Evolutionary conservation across 1,284 basidiomycete genomes (phyloP).

Genomic region (Amylostereum chailletii): DNA sequence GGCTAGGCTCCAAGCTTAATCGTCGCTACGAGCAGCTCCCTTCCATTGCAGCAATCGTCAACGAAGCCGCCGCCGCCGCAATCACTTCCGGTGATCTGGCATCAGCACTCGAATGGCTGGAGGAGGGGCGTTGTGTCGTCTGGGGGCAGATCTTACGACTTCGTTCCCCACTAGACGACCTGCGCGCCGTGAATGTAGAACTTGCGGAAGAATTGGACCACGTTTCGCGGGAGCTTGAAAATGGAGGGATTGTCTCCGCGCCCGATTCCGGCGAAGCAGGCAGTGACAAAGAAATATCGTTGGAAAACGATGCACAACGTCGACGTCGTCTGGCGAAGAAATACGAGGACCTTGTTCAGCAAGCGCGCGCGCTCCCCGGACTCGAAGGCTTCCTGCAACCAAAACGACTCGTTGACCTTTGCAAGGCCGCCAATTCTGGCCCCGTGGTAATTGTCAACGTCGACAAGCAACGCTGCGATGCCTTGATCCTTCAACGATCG

Average conservation of each 20-base stretch:
- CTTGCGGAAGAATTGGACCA: background rate
- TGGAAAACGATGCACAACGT: background rate
- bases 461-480: background rate
- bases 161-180: background rate
- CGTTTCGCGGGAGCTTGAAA: background rate
- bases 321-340: background rate
- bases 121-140: background rate
- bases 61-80: background rate
- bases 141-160: background rate
- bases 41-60: background rate
- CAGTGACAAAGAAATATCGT: no score
- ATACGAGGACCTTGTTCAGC: background rate
- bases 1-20: background rate
- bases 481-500: background rate
- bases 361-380: constrained; percentile 4
- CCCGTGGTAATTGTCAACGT: constrained; percentile 6
- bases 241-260: background rate
- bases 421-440: constrained; percentile 1
- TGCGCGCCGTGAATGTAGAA: background rate
- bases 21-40: background rate
- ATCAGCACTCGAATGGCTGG: background rate
- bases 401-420: background rate
- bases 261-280: no score
- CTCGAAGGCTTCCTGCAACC: constrained; percentile 8
- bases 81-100: background rate